phyloP scores from a whole-genome alignment of 2,329 filamentous ascomycete genomes.

The Scytalidium lignicola region DNA sequence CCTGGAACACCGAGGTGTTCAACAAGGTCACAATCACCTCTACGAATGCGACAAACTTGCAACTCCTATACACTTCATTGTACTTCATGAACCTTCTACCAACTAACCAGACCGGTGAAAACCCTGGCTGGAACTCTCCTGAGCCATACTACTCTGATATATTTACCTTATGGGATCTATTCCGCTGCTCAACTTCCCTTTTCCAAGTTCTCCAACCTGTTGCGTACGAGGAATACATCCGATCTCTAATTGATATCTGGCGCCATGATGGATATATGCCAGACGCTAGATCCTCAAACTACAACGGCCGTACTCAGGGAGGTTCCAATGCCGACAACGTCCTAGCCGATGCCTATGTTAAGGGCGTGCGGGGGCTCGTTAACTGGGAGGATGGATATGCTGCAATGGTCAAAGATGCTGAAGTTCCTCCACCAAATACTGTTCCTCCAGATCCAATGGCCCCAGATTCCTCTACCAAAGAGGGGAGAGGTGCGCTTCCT shows the following conservation, averaged over 20 bases:
- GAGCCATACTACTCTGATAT: constrained; percentile 71
- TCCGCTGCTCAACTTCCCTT: constrained; percentile 60
- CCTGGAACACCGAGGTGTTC: constrained; percentile 43
- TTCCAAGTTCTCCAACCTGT: constrained; percentile 60
- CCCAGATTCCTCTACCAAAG: constrained; percentile 55
- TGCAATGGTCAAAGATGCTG: constrained; percentile 64
- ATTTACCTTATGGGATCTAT: constrained; percentile 62
- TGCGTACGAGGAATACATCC: constrained; percentile 60
- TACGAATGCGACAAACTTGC: constrained; percentile 48
- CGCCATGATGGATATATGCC: constrained; percentile 59
- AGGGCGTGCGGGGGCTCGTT: constrained; percentile 55
- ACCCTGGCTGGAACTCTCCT: constrained; percentile 56
- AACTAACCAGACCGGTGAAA: constrained; percentile 67
- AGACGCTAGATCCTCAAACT: constrained; percentile 62
- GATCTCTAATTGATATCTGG: constrained; percentile 65
- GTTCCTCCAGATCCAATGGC: constrained; percentile 48
- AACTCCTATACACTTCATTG: constrained; percentile 60
- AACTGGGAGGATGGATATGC: constrained; percentile 59
- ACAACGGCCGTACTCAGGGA: constrained; percentile 64
- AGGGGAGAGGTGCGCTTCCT: constrained; percentile 63
- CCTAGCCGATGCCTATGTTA: constrained; percentile 67
- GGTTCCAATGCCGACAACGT: constrained; percentile 69
- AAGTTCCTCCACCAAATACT: constrained; percentile 55
- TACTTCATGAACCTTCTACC: constrained; percentile 67
- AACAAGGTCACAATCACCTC: constrained; percentile 43